A percentile compares a stretch with the other conserved stretches of the same genome.
Evolutionary conservation across 805 yeast genomes (phyloP).

Genomic region (Yarrowia sp.): DNA sequence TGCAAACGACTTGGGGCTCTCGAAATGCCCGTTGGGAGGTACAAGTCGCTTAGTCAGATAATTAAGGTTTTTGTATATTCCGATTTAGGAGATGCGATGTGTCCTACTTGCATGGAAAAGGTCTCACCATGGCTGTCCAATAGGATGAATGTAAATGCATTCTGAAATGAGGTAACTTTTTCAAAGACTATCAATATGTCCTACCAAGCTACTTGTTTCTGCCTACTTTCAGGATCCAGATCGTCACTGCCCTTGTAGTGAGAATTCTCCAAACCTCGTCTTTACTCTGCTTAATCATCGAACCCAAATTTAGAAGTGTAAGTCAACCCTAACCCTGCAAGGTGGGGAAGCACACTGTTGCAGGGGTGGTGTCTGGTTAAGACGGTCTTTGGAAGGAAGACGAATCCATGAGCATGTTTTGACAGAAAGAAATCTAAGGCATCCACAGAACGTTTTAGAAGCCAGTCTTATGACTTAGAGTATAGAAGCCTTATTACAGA

Average conservation of each 20-base stretch:
- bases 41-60: neutral
- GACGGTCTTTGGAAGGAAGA: neutral
- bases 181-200: too few relatives aligned
- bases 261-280: too few relatives aligned
- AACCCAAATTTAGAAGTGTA: neutral
- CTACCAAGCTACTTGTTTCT: too few relatives aligned
- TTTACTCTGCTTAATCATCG: neutral
- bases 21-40: neutral
- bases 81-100: neutral
- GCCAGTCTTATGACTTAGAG: neutral
- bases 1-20: neutral
- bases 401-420: neutral
- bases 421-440: neutral
- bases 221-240: too few relatives aligned
- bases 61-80: neutral
- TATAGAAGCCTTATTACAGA: neutral
- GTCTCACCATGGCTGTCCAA: too few relatives aligned
- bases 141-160: too few relatives aligned
- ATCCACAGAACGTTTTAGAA: neutral
- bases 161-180: too few relatives aligned
- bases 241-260: too few relatives aligned
- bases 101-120: neutral
- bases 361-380: neutral
- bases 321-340: neutral
- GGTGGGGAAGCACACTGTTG: constrained; percentile 9